phyloP scores from a whole-genome alignment of 257 asterid genomes.

The Solanum microdontum region DNA sequence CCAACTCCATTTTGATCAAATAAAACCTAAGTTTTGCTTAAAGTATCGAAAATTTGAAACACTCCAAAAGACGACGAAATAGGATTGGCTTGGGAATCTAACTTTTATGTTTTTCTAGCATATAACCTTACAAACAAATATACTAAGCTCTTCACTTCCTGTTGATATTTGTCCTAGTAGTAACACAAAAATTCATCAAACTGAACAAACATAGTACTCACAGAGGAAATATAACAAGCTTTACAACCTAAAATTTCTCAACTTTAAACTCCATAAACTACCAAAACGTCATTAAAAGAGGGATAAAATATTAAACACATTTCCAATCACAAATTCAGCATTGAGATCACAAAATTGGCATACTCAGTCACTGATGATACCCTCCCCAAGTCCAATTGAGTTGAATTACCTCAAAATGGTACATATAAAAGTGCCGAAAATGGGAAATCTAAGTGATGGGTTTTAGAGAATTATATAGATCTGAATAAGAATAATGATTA shows the following conservation, averaged over 20 bases:
- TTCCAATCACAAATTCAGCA: neutral
- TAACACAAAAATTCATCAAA: neutral
- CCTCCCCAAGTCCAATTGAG: neutral
- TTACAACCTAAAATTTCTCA: neutral
- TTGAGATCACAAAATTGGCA: neutral
- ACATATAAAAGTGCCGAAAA: neutral
- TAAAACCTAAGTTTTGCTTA: neutral
- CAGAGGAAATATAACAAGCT: neutral
- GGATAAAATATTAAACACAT: neutral
- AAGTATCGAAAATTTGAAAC: neutral
- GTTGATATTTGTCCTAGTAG: neutral
- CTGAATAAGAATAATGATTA: constrained; percentile 11
- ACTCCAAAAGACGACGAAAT: neutral
- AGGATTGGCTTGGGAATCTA: neutral
- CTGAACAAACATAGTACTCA: neutral
- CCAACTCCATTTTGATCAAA: neutral
- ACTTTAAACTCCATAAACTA: neutral
- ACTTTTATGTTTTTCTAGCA: neutral
- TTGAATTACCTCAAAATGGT: neutral
- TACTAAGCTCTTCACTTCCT: neutral
- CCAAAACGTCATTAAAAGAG: neutral
- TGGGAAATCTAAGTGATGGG: constrained; percentile 9
- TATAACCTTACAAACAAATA: neutral
- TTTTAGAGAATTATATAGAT: constrained; percentile 11
- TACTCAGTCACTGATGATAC: constrained; percentile 4